Base-by-base conservation (phyloP, 768 basidiomycete genomes). In the Tulasnella sp. region DNA sequence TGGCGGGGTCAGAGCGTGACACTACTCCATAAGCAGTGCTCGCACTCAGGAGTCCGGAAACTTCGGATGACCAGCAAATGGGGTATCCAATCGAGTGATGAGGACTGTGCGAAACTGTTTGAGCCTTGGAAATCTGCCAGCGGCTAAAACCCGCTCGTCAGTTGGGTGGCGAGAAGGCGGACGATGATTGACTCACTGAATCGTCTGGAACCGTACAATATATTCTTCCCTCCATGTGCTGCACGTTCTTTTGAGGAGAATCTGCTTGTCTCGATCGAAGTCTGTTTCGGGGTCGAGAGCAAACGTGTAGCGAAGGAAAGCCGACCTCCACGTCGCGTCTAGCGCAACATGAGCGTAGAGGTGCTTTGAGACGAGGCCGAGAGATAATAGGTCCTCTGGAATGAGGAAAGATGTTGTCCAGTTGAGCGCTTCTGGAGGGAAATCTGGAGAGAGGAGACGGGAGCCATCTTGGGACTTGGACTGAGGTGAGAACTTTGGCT, bases 321-420 rank as follows among this genome's bases (percentile, higher is more conserved):
- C 93, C 29, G 89, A 86, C 73, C 88, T 87, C 93, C 93, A 95
- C 46, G 92, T 94, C 81, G 89, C 90, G 79, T 95, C 93, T 81
- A 92, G 88, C 76, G 88, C 88, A 87, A 93, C 85, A 87, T 93
- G 93, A 80, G 87, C 85, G 82, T 87, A 86, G 77, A 93, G 86
- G 78, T 81, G 82, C 70, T 83, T 85, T 84, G 87, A 88, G 79
- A 90, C 89, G 80, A 84, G 82, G 29, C 87, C 86, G 80, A 95
- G 88, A 1, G 87, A 84, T 67, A 90, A 82, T 44, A 95, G 88
- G 4, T 89, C 86, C 0, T 85, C 86, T 0, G 92, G 92, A 81
- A 89, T 86, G 75, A 94, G 89, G 83, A 90, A 89, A 11, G 92
- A 87, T 13, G 93, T 92, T 84, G 67, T 70, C 76, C 76, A 70